Conservation (phyloP, 331 rosid genomes). For the Acacia pycnantha region DNA sequence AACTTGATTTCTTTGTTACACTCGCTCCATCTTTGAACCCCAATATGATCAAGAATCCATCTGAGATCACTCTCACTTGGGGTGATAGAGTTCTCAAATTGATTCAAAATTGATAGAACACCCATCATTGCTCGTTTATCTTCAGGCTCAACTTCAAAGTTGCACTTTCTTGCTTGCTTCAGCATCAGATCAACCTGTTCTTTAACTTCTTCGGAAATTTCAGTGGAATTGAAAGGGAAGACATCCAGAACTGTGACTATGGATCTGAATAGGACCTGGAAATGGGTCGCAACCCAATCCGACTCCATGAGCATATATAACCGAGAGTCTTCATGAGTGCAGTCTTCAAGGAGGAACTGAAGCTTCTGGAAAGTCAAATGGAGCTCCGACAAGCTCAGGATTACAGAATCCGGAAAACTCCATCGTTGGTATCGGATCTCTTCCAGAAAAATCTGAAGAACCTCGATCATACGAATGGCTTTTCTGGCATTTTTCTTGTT, state of each 20-base stretch:
- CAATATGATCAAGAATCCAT: conserved; percentile 53
- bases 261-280: conserved; percentile 50
- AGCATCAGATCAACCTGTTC: conserved; percentile 54
- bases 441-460: conserved; percentile 56
- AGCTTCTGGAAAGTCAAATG: conserved; percentile 69
- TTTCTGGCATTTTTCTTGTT: conserved; percentile 54
- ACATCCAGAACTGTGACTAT: conserved; percentile 61
- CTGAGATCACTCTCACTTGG: conserved; percentile 46
- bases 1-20: conserved; percentile 71
- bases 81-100: conserved; percentile 40
- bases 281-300: conserved; percentile 45
- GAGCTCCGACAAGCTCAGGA: conserved; percentile 61
- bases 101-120: conserved; percentile 37
- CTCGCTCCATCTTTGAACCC: conserved; percentile 57
- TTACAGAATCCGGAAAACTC: conserved; percentile 34
- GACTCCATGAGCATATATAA: conserved; percentile 62
- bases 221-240: conserved; percentile 40
- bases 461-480: conserved; percentile 40
- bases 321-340: conserved; percentile 51
- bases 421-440: conserved; percentile 34
- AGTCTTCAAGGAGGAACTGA: conserved; percentile 56
- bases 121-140: conserved; percentile 40
- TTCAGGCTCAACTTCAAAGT: conserved; percentile 47
- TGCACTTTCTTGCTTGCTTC: conserved; percentile 49
- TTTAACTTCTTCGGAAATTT: conserved; percentile 38